Evolutionary conservation across 1,139 yeast genomes (phyloP).

Genomic region (Saccharomyces hybrid): DNA sequence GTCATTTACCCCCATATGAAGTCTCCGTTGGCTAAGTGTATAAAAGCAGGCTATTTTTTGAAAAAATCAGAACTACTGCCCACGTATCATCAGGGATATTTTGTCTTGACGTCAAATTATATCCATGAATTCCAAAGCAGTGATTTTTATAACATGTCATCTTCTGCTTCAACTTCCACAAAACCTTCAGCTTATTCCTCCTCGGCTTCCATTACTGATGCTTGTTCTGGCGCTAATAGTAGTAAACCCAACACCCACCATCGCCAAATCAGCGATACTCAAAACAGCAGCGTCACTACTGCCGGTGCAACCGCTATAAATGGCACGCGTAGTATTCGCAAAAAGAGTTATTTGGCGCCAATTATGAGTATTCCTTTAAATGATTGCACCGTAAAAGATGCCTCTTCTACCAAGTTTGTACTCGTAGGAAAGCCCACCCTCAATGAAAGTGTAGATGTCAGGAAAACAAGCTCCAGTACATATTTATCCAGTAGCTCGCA

Average conservation of each 20-base stretch:
- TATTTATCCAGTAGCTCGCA: not conserved
- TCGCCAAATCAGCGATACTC: not conserved
- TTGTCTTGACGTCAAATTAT: constrained; percentile 64
- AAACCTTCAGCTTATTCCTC: constrained; percentile 26
- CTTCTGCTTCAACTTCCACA: not conserved
- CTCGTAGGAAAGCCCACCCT: constrained; percentile 23
- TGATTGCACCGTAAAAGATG: constrained; percentile 35
- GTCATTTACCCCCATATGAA: constrained; percentile 47
- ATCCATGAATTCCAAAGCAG: constrained; percentile 64
- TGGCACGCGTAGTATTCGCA: not conserved
- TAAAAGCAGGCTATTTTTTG: constrained; percentile 46
- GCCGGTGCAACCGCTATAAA: not conserved
- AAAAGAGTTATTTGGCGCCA: constrained; percentile 28
- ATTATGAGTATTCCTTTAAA: constrained; percentile 37
- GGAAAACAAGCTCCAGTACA: not conserved
- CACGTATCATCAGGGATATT: constrained; percentile 60
- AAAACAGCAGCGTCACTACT: constrained; percentile 7
- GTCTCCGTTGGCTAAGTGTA: constrained; percentile 45
- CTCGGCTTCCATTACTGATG: not conserved
- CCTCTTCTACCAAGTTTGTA: constrained; percentile 31
- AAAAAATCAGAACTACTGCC: constrained; percentile 53
- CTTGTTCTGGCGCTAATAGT: not conserved
- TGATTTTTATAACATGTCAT: constrained; percentile 36
- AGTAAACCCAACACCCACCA: constrained; percentile 4
- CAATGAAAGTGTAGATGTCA: constrained; percentile 8